Evolutionary conservation across 1,284 basidiomycete genomes (phyloP).

Genomic region (Stereum hirsutum): DNA sequence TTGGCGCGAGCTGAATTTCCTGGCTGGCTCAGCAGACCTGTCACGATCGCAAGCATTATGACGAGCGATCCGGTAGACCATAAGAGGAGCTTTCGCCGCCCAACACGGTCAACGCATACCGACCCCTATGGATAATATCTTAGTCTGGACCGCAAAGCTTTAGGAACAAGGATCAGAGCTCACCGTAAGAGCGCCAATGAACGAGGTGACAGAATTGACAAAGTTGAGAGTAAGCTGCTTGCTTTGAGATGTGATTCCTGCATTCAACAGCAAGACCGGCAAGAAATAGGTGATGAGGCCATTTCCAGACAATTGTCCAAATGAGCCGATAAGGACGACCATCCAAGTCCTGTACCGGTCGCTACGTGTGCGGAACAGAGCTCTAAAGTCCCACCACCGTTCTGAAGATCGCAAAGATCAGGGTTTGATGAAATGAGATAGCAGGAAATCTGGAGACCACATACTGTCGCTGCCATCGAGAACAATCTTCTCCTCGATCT

Average conservation of each 20-base stretch:
- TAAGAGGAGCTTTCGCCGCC: slow-evolving; percentile 30
- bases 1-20: slow-evolving; percentile 26
- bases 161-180: too few species aligned
- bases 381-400: slow-evolving; percentile 46
- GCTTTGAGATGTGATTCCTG: slow-evolving; percentile 33
- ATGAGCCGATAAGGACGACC: slow-evolving; percentile 39
- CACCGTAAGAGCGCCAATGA: slow-evolving; percentile 11
- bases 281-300: slow-evolving; percentile 42
- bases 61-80: slow-evolving; percentile 26
- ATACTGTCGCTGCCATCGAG: slow-evolving; percentile 34
- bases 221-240: slow-evolving; percentile 36
- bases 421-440: not conserved
- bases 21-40: slow-evolving; percentile 29
- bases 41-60: slow-evolving; percentile 31
- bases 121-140: slow-evolving; percentile 24
- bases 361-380: slow-evolving; percentile 33
- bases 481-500: slow-evolving; percentile 40
- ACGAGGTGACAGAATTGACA: slow-evolving; percentile 40
- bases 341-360: slow-evolving; percentile 40
- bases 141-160: too few species aligned
- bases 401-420: too few species aligned
- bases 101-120: slow-evolving; percentile 32
- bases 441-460: slow-evolving; percentile 9
- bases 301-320: slow-evolving; percentile 32
- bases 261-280: slow-evolving; percentile 32